Base-by-base conservation (phyloP, 2,329 filamentous ascomycete genomes). In the Fusarium sp. region DNA sequence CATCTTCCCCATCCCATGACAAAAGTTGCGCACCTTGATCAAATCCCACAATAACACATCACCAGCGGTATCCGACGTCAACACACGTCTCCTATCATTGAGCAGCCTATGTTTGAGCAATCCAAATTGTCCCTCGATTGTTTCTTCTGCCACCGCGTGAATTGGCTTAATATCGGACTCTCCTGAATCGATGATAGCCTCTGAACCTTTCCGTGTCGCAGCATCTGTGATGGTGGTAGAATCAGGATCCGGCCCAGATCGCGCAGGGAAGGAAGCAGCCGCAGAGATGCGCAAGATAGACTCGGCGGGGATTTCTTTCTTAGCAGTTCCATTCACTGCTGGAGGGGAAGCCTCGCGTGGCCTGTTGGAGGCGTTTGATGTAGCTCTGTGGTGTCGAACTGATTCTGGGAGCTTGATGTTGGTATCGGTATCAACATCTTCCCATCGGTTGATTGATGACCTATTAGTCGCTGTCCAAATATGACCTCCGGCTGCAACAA, bases 41-140 rank as follows among this genome's bases (percentile, higher is more conserved):
- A 99, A 83, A 84, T 99, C 96, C 96, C 96, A 99, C 70, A 99
- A 82, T 48, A 98, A 84, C 4, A 98, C 94, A 77, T 99, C 96
- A 18, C 96, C 96, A 2, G 95, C 94, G 4, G 96, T 98, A 79
- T 99, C 96, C 55, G 97, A 83, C 0, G 96, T 99, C 70, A 99
- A 83, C 6, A 97, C 94, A 63, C 94, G 88, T 76, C 93, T 91
- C 71, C 95, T 88, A 78, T 99, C 95, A 79, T 97, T 98, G 65
- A 99, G 85, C 73, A 98, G 86, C 74, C 92, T 91, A 79, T 98
- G 93, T 80, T 98, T 99, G 66, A 98, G 94, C 56, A 99, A 83
- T 12, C 96, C 96, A 81, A 97, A 95, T 76, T 98, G 94, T 2
- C 96, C 96, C 80, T 98, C 94, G 49, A 99, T 96, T 0, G 92